Evolutionary conservation across 23 red algal species (phyloP), one percentile per base, ranked within the genome.

Genomic region (Gracilaria gracilis): DNA sequence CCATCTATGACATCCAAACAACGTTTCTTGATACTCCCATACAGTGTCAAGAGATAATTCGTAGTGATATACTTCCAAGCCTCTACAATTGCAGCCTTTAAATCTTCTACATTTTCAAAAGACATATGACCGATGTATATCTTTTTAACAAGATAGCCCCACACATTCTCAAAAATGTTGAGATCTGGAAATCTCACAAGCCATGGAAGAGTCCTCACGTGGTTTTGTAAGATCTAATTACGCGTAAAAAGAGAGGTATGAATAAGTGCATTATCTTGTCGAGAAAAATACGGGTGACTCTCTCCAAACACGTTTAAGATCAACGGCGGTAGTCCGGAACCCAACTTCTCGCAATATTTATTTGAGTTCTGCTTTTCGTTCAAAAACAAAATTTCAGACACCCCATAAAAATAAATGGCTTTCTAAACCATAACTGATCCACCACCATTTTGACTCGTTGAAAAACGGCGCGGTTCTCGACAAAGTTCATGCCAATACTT

Each of bases 101-200:
- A 48, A 21, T 88, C 57, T 1, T 50, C 44, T 19, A 76, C 5
- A 57, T 75, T 88, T 31, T 51, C 33, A 77, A 88, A 88, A 67
- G 72, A 42, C 44, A 0, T 55, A 6, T 38, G 1, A 59, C 72
- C 51, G 4, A 42, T n/a, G 47, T 88, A 88, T 0, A 88, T 5
- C 15, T 50, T 67, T n/a, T 67, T 57, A 35, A 0, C 84, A 0
- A 75, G 28, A 34, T 54, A 9, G 25, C 84, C 66, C 0, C 66
- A 88, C 29, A 88, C 46, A 44, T 62, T 53, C 50, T 62, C 36
- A 57, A 88, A 53, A 29, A 46, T 49, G 36, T 88, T 88, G 24
- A 88, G 48, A 42, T 88, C 37, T 25, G 84, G 69, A 31, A 47
- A 88, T 7, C 20, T 51, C 0, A 47, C 64, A 4, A 46, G 67